A percentile compares a stretch with the other conserved stretches of the same genome.
Conservation (phyloP, 129 eudicot species). For the Pseudognaphalium luteoalbum region DNA sequence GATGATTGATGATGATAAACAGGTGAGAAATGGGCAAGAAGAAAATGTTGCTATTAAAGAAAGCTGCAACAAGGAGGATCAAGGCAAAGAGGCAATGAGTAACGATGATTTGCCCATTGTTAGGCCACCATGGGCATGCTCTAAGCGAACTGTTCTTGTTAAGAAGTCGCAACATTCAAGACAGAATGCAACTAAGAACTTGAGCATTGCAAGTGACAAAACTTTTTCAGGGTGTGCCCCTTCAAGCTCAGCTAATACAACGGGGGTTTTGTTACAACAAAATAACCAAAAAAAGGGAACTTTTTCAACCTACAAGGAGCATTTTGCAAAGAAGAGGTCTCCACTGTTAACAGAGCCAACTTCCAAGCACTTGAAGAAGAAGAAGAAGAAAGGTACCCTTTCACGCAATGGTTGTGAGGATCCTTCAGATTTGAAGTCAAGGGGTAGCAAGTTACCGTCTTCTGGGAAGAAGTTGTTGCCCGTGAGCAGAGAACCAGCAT, state of each 20-base stretch:
- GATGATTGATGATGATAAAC: constrained; percentile 22
- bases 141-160: constrained; percentile 45
- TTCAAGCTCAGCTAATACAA: constrained; percentile 12
- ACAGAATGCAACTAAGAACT: constrained; percentile 12
- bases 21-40: constrained; percentile 39
- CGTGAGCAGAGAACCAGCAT: constrained; percentile 33
- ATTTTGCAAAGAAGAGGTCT: constrained; percentile 30
- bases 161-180: constrained; percentile 29
- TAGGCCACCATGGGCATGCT: constrained; percentile 51
- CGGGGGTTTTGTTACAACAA: not conserved
- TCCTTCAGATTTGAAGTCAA: constrained; percentile 15
- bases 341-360: not conserved
- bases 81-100: constrained; percentile 13
- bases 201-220: constrained; percentile 30
- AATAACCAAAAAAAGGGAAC: constrained; percentile 23
- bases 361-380: constrained; percentile 22
- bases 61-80: constrained; percentile 16
- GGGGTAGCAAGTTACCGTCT: constrained; percentile 25
- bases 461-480: constrained; percentile 39
- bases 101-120: constrained; percentile 25
- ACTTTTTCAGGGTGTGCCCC: constrained; percentile 27
- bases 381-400: constrained; percentile 17
- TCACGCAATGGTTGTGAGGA: constrained; percentile 1
- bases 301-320: not conserved
- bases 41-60: constrained; percentile 24